Conservation (phyloP, 192 early-diverging fungal species). For the Piromyces sp. region DNA sequence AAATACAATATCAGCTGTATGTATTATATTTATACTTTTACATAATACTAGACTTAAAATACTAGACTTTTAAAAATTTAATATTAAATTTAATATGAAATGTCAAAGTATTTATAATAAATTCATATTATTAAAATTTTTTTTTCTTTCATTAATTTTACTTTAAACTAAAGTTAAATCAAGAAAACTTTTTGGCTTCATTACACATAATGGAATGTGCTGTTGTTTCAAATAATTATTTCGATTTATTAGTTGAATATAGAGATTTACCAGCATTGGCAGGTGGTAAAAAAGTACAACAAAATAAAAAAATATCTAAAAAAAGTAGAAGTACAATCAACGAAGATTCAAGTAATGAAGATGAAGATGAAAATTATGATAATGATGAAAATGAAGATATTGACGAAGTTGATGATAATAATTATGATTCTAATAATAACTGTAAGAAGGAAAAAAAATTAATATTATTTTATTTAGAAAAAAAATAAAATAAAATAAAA, state of each 20-base stretch:
- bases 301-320: background rate
- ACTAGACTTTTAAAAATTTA: too few relatives aligned
- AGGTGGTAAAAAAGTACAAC: background rate
- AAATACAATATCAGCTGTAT: slow-evolving; percentile 2
- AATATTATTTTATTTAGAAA: too few relatives aligned
- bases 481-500: too few relatives aligned
- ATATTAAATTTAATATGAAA: too few relatives aligned
- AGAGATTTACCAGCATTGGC: slow-evolving; percentile 13
- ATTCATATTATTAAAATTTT: too few relatives aligned
- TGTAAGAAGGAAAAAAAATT: too few relatives aligned
- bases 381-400: slow-evolving; percentile 1
- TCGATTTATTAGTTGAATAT: slow-evolving; percentile 23
- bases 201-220: slow-evolving; percentile 31
- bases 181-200: slow-evolving; percentile 16
- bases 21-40: background rate
- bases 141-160: background rate
- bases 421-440: background rate
- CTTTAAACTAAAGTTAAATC: slow-evolving; percentile 11
- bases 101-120: too few relatives aligned
- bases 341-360: background rate
- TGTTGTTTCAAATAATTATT: slow-evolving; percentile 32
- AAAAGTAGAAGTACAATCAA: slow-evolving; percentile 6
- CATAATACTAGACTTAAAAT: too few relatives aligned
- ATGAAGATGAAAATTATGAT: slow-evolving; percentile 5
- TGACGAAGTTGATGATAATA: background rate